Percentiles rank a stretch among this genome's conserved stretches.
Conservation (phyloP, 2,329 filamentous ascomycete species). For the Cercospora canescens region DNA sequence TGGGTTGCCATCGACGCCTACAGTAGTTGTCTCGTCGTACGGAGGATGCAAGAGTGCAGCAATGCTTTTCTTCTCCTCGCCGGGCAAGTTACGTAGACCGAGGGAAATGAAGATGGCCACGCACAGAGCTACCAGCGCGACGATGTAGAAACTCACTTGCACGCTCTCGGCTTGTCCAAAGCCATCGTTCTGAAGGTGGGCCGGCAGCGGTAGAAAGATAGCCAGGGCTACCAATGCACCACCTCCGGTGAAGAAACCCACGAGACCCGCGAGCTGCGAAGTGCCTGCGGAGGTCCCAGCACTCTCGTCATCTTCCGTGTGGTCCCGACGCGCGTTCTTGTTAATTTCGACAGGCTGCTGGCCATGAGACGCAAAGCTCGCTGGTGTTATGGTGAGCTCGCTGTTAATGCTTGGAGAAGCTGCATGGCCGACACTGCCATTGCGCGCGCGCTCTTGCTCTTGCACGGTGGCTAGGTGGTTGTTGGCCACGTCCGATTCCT, state of each 20-base stretch:
- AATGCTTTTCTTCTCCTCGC: slow-evolving; percentile 78
- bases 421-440: slow-evolving; percentile 52
- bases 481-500: slow-evolving; percentile 23
- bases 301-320: slow-evolving; percentile 4
- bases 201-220: slow-evolving; percentile 84
- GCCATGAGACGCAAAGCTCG: slow-evolving; percentile 44
- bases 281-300: slow-evolving; percentile 14
- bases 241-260: slow-evolving; percentile 89
- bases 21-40: slow-evolving; percentile 29
- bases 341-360: slow-evolving; percentile 14
- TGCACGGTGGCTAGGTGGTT: slow-evolving; percentile 25
- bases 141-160: slow-evolving; percentile 82
- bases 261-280: slow-evolving; percentile 74
- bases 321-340: neutral
- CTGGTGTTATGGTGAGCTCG: slow-evolving; percentile 72
- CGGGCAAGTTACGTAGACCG: slow-evolving; percentile 67
- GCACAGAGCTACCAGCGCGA: slow-evolving; percentile 68
- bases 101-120: slow-evolving; percentile 76
- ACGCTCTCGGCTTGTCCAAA: slow-evolving; percentile 73
- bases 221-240: slow-evolving; percentile 82
- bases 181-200: slow-evolving; percentile 72
- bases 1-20: slow-evolving; percentile 27
- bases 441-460: slow-evolving; percentile 34
- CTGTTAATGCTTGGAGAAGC: slow-evolving; percentile 69
- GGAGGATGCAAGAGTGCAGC: slow-evolving; percentile 40